A percentile compares a stretch with the other conserved stretches of the same genome.
Evolutionary conservation across 441 rosid genomes (phyloP).

Genomic region (Brassica hybrid): DNA sequence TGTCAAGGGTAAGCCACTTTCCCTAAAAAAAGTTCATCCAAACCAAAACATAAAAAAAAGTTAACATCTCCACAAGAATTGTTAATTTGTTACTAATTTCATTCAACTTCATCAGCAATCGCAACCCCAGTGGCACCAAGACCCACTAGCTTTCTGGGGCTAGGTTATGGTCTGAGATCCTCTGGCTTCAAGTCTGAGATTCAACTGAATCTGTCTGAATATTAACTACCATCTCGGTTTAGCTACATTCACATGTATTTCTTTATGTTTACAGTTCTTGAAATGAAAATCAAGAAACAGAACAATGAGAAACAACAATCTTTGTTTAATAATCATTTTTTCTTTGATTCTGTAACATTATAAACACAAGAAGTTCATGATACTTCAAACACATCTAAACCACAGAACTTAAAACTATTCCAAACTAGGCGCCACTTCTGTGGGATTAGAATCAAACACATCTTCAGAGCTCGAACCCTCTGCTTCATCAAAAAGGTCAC

Average conservation of each 20-base stretch:
- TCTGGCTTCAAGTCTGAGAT: conserved; percentile 43
- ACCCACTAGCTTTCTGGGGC: conserved; percentile 51
- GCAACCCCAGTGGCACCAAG: conserved; percentile 48
- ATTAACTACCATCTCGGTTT: conserved; percentile 3
- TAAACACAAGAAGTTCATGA: conserved; percentile 31
- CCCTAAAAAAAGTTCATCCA: not conserved
- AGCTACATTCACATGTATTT: too few relatives aligned
- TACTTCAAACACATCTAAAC: conserved; percentile 15
- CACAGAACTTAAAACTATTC: conserved; percentile 50
- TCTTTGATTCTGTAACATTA: conserved; percentile 40
- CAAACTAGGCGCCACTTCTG: conserved; percentile 93
- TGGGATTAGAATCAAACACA: conserved; percentile 89
- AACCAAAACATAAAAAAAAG: conserved; percentile 16
- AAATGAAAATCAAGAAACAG: conserved; percentile 6
- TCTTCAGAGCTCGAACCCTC: conserved; percentile 76
- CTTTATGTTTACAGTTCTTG: conserved; percentile 14
- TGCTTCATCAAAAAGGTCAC: conserved; percentile 76
- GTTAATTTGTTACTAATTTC: conserved; percentile 6
- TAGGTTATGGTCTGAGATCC: conserved; percentile 47
- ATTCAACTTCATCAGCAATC: not conserved
- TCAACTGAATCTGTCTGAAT: conserved; percentile 30
- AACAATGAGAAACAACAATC: conserved; percentile 6
- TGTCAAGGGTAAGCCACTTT: conserved; percentile 50
- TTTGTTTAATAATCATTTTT: conserved; percentile 2
- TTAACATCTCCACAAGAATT: not conserved